Percentiles rank a stretch among this genome's conserved stretches.
phyloP scores from a whole-genome alignment of 352 stramenopile species.

The Pythium periplocum region DNA sequence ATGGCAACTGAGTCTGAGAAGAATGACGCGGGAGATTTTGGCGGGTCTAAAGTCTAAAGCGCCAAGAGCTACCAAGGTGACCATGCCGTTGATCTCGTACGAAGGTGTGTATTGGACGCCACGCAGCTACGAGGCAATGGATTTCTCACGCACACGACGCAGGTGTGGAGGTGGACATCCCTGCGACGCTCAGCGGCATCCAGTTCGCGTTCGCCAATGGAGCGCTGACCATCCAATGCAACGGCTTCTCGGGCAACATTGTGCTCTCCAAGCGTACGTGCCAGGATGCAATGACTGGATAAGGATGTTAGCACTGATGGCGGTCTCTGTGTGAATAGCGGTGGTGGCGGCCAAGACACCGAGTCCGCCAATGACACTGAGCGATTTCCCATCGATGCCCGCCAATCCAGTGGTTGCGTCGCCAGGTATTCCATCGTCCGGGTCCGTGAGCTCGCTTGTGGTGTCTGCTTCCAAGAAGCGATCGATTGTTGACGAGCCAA shows the following conservation, averaged over 20 bases:
- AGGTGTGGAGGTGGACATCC: slow-evolving; percentile 74
- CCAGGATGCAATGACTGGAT: not conserved
- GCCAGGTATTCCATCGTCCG: no score
- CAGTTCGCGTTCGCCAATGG: slow-evolving; percentile 60
- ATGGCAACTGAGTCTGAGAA: not conserved
- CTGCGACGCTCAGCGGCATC: slow-evolving; percentile 46
- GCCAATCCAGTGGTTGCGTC: no score
- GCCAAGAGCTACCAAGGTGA: not conserved
- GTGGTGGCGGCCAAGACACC: no score
- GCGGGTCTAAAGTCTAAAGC: not conserved
- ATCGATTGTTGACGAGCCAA: slow-evolving; percentile 17
- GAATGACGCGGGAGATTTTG: not conserved
- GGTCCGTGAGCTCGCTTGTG: slow-evolving; percentile 2
- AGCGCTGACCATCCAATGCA: slow-evolving; percentile 61
- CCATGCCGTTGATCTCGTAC: slow-evolving; percentile 70
- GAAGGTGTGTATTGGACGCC: slow-evolving; percentile 31
- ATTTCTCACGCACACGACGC: not conserved
- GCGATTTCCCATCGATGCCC: slow-evolving; percentile 10
- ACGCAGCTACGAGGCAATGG: no score
- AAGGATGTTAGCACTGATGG: no score
- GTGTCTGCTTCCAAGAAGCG: slow-evolving; percentile 38
- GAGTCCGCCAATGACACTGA: slow-evolving; percentile 8
- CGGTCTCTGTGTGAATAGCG: no score
- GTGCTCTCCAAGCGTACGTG: slow-evolving; percentile 51
- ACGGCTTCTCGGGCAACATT: slow-evolving; percentile 66